A percentile compares a stretch with the other conserved stretches of the same genome.
These are phyloP conservation scores for Croton setiger DNA, from an alignment of 441 rosid species.

Conservation along the genomic window DNA sequence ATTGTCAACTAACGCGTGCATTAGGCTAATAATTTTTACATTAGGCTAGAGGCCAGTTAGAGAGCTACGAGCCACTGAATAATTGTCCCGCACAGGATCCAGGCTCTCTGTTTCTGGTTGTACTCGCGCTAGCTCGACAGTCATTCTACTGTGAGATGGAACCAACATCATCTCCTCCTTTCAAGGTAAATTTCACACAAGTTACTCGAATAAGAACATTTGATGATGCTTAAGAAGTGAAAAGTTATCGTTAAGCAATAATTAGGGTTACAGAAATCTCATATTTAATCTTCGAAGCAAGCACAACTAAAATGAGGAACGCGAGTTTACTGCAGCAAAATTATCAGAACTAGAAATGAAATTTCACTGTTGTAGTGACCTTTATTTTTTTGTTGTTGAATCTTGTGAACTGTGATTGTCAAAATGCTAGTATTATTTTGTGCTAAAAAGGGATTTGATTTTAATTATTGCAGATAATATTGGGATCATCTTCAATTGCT, in stretches of 20 bases:
- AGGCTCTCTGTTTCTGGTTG: conserved; percentile 1
- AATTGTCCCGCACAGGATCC: neutral
- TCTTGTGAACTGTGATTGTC: neutral
- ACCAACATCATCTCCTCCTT: conserved; percentile 30
- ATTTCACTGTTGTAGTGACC: neutral
- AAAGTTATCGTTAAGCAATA: neutral
- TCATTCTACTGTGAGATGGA: conserved; percentile 36
- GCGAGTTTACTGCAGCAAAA: neutral
- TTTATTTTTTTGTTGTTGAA: neutral
- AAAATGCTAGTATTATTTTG: neutral
- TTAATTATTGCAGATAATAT: conserved; percentile 51
- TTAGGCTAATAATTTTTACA: no score
- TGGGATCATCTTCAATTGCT: conserved; percentile 80
- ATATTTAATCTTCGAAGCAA: neutral
- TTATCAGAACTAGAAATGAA: neutral
- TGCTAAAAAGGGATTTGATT: neutral
- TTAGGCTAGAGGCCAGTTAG: conserved; percentile 5
- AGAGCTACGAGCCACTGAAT: neutral
- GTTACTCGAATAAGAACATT: neutral
- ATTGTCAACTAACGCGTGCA: no score
- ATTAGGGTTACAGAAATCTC: neutral
- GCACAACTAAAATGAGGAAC: neutral
- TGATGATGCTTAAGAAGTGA: neutral
- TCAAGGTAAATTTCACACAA: conserved; percentile 32
- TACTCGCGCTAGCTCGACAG: neutral